Percentiles rank a stretch among this genome's conserved stretches.
These are phyloP conservation scores for Millerozyma miso DNA, from an alignment of 805 yeast species.

Conservation along the genomic window DNA sequence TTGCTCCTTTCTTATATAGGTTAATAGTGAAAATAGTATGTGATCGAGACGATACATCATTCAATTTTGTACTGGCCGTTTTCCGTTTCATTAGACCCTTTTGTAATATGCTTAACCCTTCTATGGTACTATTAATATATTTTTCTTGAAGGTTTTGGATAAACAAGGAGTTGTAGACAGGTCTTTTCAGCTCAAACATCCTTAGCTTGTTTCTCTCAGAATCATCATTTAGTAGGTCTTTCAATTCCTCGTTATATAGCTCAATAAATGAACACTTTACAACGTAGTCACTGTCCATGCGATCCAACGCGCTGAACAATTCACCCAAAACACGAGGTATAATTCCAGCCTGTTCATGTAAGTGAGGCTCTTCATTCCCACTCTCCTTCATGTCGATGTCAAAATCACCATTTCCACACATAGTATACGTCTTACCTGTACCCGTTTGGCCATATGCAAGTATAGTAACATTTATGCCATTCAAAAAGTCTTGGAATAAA, in stretches of 20 bases:
- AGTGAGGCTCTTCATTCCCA: slow-evolving; percentile 5
- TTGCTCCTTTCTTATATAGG: slow-evolving; percentile 41
- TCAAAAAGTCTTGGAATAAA: slow-evolving; percentile 59
- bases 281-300: slow-evolving; percentile 46
- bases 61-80: slow-evolving; percentile 71
- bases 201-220: slow-evolving; percentile 25
- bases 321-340: slow-evolving; percentile 45
- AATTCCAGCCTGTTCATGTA: slow-evolving; percentile 49
- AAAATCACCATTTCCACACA: slow-evolving; percentile 48
- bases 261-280: slow-evolving; percentile 81
- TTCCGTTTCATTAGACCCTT: slow-evolving; percentile 57
- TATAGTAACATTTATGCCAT: slow-evolving; percentile 67
- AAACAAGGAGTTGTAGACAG: slow-evolving; percentile 28
- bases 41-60: slow-evolving; percentile 69
- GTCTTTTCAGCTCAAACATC: slow-evolving; percentile 30
- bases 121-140: slow-evolving; percentile 47
- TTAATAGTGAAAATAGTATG: slow-evolving; percentile 72
- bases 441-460: slow-evolving; percentile 85
- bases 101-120: slow-evolving; percentile 53
- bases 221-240: slow-evolving; percentile 62
- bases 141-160: slow-evolving; percentile 67
- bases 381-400: background rate
- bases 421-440: slow-evolving; percentile 78
- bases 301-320: slow-evolving; percentile 43
- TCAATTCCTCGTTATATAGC: slow-evolving; percentile 80